Percentiles rank a stretch among this genome's conserved stretches.
Evolutionary conservation across 352 stramenopile genomes (phyloP).

Genomic region (Globisporangium ultimum): DNA sequence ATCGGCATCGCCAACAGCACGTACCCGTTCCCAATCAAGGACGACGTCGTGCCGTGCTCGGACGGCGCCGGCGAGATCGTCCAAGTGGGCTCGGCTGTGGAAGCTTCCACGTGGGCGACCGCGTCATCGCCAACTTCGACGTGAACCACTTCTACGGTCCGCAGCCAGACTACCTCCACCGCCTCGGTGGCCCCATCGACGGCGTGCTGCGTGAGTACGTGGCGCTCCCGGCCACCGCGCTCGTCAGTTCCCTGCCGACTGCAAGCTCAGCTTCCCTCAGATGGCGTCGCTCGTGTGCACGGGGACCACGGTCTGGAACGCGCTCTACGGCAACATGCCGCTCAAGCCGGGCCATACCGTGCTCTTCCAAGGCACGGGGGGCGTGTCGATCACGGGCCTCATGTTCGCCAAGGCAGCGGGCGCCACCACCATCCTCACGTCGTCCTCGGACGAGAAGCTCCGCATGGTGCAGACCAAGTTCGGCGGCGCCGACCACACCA

Average conservation of each 20-base stretch:
- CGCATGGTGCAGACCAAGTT: conserved; percentile 22
- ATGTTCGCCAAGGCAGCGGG: conserved; percentile 1
- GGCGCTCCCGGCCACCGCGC: conserved; percentile 15
- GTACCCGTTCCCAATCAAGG: no score
- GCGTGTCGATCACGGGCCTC: conserved; percentile 22
- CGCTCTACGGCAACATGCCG: conserved; percentile 17
- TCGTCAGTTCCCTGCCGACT: conserved; percentile 22
- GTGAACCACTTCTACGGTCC: conserved; percentile 21
- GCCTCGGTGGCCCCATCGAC: conserved; percentile 23
- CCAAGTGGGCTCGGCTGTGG: conserved; percentile 15
- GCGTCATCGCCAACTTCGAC: conserved; percentile 25
- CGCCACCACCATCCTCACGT: no score
- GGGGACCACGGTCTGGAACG: conserved; percentile 26
- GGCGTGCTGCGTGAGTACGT: conserved; percentile 25
- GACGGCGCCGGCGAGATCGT: conserved; percentile 6
- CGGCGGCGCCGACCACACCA: conserved; percentile 19
- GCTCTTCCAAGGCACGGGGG: conserved; percentile 21
- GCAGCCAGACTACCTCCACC: conserved; percentile 10
- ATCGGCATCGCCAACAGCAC: no score
- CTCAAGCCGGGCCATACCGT: conserved; percentile 6
- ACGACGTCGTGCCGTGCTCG: no score
- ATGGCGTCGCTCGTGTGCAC: conserved; percentile 25
- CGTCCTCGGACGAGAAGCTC: no score
- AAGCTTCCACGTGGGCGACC: conserved; percentile 17
- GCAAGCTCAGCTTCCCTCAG: conserved; percentile 21